Conservation (phyloP, 2,329 filamentous ascomycete species). For the Gliomastix tumulicola region DNA sequence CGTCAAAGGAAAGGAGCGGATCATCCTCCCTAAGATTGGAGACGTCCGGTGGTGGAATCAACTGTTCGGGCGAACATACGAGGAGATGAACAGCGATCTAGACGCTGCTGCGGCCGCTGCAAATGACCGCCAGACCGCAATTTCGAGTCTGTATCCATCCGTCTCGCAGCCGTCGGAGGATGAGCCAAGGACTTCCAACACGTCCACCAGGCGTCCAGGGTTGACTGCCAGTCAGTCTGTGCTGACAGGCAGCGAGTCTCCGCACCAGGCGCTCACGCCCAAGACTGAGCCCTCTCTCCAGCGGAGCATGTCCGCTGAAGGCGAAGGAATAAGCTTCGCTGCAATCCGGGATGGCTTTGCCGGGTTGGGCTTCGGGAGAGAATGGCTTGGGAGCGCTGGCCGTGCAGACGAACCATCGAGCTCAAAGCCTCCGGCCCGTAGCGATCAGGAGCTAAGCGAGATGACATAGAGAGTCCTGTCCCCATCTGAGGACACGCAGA, state of each 20-base stretch:
- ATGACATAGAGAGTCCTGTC: slow-evolving; percentile 38
- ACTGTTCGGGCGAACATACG: slow-evolving; percentile 75
- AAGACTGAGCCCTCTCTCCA: slow-evolving; percentile 24
- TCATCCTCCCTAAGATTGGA: slow-evolving; percentile 71
- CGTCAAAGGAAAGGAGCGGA: slow-evolving; percentile 69
- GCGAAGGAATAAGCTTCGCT: slow-evolving; percentile 24
- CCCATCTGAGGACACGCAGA: slow-evolving; percentile 9
- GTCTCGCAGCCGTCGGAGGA: slow-evolving; percentile 14
- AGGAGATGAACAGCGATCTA: slow-evolving; percentile 80
- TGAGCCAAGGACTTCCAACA: too few relatives aligned
- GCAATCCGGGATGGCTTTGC: slow-evolving; percentile 40
- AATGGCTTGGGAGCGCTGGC: slow-evolving; percentile 27
- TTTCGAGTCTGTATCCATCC: slow-evolving; percentile 15
- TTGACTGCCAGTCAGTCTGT: slow-evolving; percentile 41
- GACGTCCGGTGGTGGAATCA: slow-evolving; percentile 94
- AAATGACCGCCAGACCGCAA: slow-evolving; percentile 26
- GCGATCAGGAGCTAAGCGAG: slow-evolving; percentile 35
- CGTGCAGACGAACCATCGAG: slow-evolving; percentile 8
- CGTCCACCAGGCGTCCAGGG: too few relatives aligned
- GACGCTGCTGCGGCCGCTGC: slow-evolving; percentile 47
- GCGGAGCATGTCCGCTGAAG: slow-evolving; percentile 38
- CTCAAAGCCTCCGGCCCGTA: slow-evolving; percentile 14
- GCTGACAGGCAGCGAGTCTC: slow-evolving; percentile 51
- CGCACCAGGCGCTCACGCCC: slow-evolving; percentile 43
- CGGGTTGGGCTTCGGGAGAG: slow-evolving; percentile 40